phyloP scores from a whole-genome alignment of 1,139 yeast species.

The Yarrowia galli region DNA sequence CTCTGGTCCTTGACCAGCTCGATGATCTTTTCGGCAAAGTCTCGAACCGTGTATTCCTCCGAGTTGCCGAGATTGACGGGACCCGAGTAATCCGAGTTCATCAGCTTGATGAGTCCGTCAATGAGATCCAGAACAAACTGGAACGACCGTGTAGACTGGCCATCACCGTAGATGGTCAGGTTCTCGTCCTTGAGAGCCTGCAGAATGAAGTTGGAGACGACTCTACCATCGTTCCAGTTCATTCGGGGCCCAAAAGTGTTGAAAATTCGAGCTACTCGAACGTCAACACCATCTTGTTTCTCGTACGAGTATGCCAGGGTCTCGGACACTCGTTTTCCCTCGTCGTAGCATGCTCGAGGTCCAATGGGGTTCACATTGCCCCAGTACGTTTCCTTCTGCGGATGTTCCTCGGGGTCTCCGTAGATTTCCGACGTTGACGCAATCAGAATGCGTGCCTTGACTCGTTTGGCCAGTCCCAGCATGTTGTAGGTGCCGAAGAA shows the following conservation, averaged over 20 bases:
- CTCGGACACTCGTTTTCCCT: conserved; percentile 47
- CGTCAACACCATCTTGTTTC: conserved; percentile 45
- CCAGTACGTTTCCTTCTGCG: conserved; percentile 46
- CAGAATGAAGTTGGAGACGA: conserved; percentile 46
- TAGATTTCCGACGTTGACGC: conserved; percentile 47
- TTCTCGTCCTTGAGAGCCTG: conserved; percentile 46
- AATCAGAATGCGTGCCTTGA: conserved; percentile 45
- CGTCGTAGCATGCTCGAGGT: conserved; percentile 48
- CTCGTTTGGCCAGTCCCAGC: conserved; percentile 47
- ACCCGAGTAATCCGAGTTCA: conserved; percentile 45
- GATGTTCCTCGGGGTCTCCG: conserved; percentile 47
- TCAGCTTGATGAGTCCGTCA: conserved; percentile 45
- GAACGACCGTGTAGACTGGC: conserved; percentile 45
- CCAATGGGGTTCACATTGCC: conserved; percentile 46
- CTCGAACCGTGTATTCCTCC: conserved; percentile 44
- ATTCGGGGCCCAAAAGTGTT: conserved; percentile 47
- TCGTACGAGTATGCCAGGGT: conserved; percentile 45
- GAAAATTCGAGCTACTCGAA: conserved; percentile 46
- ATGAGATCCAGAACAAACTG: conserved; percentile 46
- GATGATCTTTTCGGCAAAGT: conserved; percentile 45
- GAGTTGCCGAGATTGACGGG: conserved; percentile 47
- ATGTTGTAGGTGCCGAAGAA: conserved; percentile 47
- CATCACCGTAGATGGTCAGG: conserved; percentile 46
- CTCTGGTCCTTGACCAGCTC: conserved; percentile 42
- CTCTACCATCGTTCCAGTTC: conserved; percentile 48